phyloP scores from a whole-genome alignment of 306 rosid species.

The Ziziphus jujuba region DNA sequence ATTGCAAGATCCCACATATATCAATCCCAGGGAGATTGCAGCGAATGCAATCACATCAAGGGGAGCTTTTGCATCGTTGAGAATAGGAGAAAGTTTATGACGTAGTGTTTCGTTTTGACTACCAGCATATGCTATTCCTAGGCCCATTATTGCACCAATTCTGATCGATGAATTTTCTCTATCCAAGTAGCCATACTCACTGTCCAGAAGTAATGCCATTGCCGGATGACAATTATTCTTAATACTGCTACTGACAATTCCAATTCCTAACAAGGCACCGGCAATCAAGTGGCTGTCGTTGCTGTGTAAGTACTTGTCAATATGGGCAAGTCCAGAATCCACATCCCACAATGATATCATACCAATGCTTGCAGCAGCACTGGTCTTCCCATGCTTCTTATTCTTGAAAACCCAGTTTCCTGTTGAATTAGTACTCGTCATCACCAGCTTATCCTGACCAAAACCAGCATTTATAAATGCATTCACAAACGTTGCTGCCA shows the following conservation, averaged over 20 bases:
- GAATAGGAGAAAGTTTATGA: conserved; percentile 59
- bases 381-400: conserved; percentile 96
- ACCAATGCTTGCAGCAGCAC: conserved; percentile 99
- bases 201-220: conserved; percentile 70
- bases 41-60: conserved; percentile 90
- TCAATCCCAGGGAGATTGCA: conserved; percentile 88
- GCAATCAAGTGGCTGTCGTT: conserved; percentile 83
- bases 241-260: conserved; percentile 81
- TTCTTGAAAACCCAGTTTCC: conserved; percentile 98
- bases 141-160: conserved; percentile 97
- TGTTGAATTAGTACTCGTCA: conserved; percentile 70
- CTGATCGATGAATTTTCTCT: conserved; percentile 81
- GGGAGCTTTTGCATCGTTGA: conserved; percentile 81
- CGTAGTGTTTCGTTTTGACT: conserved; percentile 77
- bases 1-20: conserved; percentile 93
- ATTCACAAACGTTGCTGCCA: conserved; percentile 96
- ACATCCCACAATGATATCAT: conserved; percentile 94
- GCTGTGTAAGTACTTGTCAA: conserved; percentile 94
- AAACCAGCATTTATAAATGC: conserved; percentile 99
- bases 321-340: conserved; percentile 91
- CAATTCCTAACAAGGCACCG: conserved; percentile 95
- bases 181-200: conserved; percentile 75
- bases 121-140: conserved; percentile 95
- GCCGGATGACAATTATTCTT: conserved; percentile 92
- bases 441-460: conserved; percentile 99